phyloP scores from a whole-genome alignment of 148 eudicot species.

The Diospyros lotus region DNA sequence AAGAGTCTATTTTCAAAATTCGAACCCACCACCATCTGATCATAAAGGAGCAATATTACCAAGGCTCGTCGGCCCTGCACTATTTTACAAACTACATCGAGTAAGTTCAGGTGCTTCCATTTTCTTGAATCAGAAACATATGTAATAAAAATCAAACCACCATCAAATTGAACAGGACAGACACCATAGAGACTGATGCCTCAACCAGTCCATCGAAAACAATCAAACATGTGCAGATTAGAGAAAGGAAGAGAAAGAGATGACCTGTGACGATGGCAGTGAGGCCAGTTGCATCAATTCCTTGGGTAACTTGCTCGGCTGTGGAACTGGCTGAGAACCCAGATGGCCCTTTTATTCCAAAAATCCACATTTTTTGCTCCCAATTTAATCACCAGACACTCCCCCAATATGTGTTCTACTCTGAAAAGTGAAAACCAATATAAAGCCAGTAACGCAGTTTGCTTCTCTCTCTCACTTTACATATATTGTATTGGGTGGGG shows the following conservation, averaged over 20 bases:
- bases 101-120: neutral
- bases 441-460: too few relatives aligned
- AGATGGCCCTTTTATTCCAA: conserved; percentile 63
- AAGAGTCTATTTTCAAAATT: too few relatives aligned
- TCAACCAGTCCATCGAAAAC: neutral
- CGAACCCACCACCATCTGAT: too few relatives aligned
- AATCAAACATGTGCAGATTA: neutral
- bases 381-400: too few relatives aligned
- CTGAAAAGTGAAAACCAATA: too few relatives aligned
- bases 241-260: neutral
- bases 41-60: too few relatives aligned
- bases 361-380: conserved; percentile 47
- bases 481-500: too few relatives aligned
- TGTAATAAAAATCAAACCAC: neutral
- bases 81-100: neutral
- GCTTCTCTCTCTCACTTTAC: too few relatives aligned
- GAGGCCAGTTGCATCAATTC: conserved; percentile 69
- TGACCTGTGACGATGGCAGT: conserved; percentile 85
- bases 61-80: too few relatives aligned
- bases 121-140: neutral
- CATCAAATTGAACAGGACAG: neutral
- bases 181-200: neutral
- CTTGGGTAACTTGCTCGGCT: conserved; percentile 67
- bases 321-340: conserved; percentile 80
- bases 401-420: too few relatives aligned